Base-by-base conservation (phyloP, 2,329 filamentous ascomycete species). In the Colletotrichum incanum region DNA sequence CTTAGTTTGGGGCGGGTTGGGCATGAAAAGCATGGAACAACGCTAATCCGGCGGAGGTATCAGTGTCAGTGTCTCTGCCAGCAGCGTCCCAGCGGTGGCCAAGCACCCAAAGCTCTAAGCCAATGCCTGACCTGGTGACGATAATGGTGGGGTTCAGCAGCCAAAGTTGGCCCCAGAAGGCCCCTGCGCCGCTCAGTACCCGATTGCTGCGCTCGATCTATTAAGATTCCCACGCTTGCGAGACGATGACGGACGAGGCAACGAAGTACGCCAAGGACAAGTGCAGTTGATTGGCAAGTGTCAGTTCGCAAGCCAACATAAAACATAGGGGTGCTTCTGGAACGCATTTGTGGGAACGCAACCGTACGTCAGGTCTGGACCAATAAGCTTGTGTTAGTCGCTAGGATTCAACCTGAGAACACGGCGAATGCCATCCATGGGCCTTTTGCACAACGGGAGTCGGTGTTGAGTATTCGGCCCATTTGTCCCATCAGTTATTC, bases 21-120 rank as follows among this genome's bases (percentile, higher is more conserved):
- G 65, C 70, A 60, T 55, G 34, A 60, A 65, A n/a, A 41, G 37
- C 45, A 45, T 72, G 70, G 70, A 72, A 70, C 59, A 72, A 72
- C 39, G 59, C 65, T 72, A 72, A 72, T 72, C 70, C 70, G 70
- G 60, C 43, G 54, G 47, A 69, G 26, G 41, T 12, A 23, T 31
- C 59, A 58, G 65, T 68, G 65, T 58, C 68, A 58, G 65, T 58
- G 50, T 50, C 58, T 55, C 58, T 50, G 37, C 52, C 26, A 52
- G 41, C 47, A 59, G 34, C 54, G 59, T 59, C 52, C 41, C 59
- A 69, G 50, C 58, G 65, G 11, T 28, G 65, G 65, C 23, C 16
- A 43, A 52, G 58, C 49, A 47, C 50, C 58, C 56, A 50, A 68
- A 63, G 58, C 52, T 37, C 37, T 34, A 47, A 6, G 49, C 47